phyloP scores from a whole-genome alignment of 106 monocot species.

The Phalaenopsis aphrodite region DNA sequence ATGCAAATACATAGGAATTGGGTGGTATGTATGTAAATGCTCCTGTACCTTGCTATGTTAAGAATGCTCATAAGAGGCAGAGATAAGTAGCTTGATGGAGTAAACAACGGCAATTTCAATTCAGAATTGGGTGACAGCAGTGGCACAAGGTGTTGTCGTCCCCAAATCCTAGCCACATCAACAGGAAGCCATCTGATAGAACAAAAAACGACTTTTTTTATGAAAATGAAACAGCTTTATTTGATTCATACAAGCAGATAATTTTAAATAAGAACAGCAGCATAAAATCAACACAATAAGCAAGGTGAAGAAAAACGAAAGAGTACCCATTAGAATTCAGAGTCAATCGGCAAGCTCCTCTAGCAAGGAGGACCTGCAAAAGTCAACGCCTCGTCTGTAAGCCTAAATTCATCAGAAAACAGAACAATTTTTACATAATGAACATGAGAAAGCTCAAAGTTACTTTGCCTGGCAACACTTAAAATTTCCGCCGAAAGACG shows the following conservation, averaged over 20 bases:
- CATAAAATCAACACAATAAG: not conserved
- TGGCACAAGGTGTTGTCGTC: conserved; percentile 58
- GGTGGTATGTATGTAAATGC: no score
- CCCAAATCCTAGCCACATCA: conserved; percentile 75
- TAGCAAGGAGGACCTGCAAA: conserved; percentile 61
- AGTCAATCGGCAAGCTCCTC: conserved; percentile 58
- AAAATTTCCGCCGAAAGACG: conserved; percentile 63
- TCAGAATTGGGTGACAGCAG: conserved; percentile 53
- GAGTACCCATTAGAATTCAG: conserved; percentile 80
- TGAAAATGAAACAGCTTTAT: not conserved
- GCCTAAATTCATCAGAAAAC: not conserved
- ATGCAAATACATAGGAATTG: no score
- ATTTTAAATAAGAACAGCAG: not conserved
- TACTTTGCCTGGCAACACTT: conserved; percentile 79
- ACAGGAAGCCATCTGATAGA: conserved; percentile 74
- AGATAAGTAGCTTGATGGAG: conserved; percentile 53
- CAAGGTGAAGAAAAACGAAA: not conserved
- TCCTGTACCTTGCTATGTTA: conserved; percentile 71
- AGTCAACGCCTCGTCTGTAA: not conserved
- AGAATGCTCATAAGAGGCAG: conserved; percentile 72
- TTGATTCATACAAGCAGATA: not conserved
- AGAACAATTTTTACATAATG: not conserved
- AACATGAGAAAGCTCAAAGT: not conserved
- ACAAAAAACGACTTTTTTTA: not conserved
- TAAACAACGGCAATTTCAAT: conserved; percentile 35